These are phyloP conservation scores for Microbotryum intermedium DNA, from an alignment of 1,284 basidiomycete genomes.

Conservation along the genomic window DNA sequence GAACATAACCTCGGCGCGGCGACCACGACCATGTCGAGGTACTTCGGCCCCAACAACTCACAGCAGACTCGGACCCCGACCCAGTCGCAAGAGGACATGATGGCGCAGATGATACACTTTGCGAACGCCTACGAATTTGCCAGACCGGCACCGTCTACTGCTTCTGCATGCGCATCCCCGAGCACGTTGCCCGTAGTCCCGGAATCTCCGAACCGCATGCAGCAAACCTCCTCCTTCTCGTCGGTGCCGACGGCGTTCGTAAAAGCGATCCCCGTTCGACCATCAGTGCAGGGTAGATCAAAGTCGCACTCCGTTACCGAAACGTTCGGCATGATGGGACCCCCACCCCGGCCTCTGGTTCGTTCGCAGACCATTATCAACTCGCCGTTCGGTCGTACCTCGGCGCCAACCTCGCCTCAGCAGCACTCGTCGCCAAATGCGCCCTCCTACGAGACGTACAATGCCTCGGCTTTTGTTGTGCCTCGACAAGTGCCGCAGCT, in stretches of 20 bases:
- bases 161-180: too few relatives aligned
- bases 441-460: constrained; percentile 2
- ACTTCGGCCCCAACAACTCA: too few relatives aligned
- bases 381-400: constrained; percentile 5
- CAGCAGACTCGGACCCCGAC: too few relatives aligned
- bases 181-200: too few relatives aligned
- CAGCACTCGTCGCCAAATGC: background rate
- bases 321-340: constrained; percentile 1
- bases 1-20: too few relatives aligned
- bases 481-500: background rate
- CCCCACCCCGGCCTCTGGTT: background rate
- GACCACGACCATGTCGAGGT: too few relatives aligned
- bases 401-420: background rate
- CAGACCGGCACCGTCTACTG: too few relatives aligned
- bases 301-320: background rate
- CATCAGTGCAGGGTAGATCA: background rate
- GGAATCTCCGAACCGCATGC: background rate
- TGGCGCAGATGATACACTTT: too few relatives aligned
- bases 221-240: background rate
- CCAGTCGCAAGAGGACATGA: too few relatives aligned
- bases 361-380: constrained; percentile 2
- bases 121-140: too few relatives aligned
- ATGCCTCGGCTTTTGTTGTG: background rate
- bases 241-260: background rate
- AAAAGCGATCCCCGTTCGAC: background rate